Base-by-base conservation (phyloP, 1,139 yeast species). In the Sugiyamaella xylanicola region DNA sequence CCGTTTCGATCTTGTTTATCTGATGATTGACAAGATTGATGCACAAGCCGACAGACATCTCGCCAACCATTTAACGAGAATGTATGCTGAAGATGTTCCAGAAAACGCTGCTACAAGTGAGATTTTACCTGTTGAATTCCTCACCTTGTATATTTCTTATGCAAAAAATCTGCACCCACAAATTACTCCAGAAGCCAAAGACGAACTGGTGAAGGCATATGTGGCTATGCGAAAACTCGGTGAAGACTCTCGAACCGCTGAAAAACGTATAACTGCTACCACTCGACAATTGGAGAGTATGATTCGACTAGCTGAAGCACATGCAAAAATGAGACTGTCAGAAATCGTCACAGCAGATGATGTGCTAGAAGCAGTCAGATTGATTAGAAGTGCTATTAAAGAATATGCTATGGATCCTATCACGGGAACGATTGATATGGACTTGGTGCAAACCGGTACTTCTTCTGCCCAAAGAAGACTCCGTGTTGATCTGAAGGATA, bases 331-430 rank as follows among this genome's bases (percentile, higher is more conserved):
- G 96, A 83, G 97, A 64, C 77, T 93, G 45, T 81, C 93, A 0
- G 73, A 78, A 1, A 71, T 68, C 1, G 99, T 93, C 3, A 86
- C 85, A 53, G 76, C 87, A 25, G 79, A 79, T 35, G 99, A 93
- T 72, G 99, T 93, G n/a, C 79, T 80, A 62, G 99, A 93, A 69
- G 96, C 98, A 0, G 97, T 92, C 1, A 81, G 99, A 62, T 78
- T 93, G 63, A 93, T 92, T 69, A 86, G 88, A 65, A 81, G 96
- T 9, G 99, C 99, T 20, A 89, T 93, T 62, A 93, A 93, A 72
- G 98, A 93, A 63, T 95, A 93, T 71, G 99, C 99, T 15, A 93
- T 97, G 7, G 99, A 93, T 74, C 99, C 98, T 32, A 78, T 87
- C 43, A 92, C 99, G 0, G 99, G 99, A 42, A 83, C 93, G 67